phyloP scores from a whole-genome alignment of 2,329 filamentous ascomycete genomes.

The Dissoconium aciculare region DNA sequence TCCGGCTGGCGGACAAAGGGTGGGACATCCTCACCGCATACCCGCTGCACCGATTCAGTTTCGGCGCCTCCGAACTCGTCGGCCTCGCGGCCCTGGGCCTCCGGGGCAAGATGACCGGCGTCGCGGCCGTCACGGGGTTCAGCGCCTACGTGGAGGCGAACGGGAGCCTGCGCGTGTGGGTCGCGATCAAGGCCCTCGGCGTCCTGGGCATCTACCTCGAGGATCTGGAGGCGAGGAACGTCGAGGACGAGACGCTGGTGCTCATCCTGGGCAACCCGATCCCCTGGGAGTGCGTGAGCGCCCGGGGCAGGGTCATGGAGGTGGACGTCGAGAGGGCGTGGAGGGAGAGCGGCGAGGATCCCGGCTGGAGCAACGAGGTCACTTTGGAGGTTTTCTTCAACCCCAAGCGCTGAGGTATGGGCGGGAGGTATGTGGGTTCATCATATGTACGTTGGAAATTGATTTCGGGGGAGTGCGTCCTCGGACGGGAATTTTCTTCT shows the following conservation, averaged over 20 bases:
- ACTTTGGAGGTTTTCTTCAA: constrained; percentile 46
- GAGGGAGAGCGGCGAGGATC: constrained; percentile 53
- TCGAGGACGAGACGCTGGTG: constrained; percentile 21
- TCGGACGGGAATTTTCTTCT: no score
- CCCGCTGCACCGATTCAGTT: constrained; percentile 34
- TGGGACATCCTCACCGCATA: constrained; percentile 73
- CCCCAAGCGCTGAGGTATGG: neutral
- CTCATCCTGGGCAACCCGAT: constrained; percentile 59
- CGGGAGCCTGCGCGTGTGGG: constrained; percentile 49
- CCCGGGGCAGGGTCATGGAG: constrained; percentile 46
- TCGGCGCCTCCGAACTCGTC: constrained; percentile 26
- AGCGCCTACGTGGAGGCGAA: constrained; percentile 44
- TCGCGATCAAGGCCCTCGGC: constrained; percentile 67
- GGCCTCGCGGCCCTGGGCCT: constrained; percentile 60
- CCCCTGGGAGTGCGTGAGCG: constrained; percentile 47
- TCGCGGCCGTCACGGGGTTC: constrained; percentile 57
- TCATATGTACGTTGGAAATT: no score
- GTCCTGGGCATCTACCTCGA: constrained; percentile 66
- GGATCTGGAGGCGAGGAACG: constrained; percentile 40
- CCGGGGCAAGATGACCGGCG: constrained; percentile 77
- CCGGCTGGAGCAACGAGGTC: constrained; percentile 69
- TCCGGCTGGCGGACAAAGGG: constrained; percentile 39
- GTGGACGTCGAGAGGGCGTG: constrained; percentile 67
- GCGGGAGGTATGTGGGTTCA: no score
- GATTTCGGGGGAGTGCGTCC: no score